phyloP scores from a whole-genome alignment of 225 moss, liverwort and hornwort species.

The Pleurozium schreberi region DNA sequence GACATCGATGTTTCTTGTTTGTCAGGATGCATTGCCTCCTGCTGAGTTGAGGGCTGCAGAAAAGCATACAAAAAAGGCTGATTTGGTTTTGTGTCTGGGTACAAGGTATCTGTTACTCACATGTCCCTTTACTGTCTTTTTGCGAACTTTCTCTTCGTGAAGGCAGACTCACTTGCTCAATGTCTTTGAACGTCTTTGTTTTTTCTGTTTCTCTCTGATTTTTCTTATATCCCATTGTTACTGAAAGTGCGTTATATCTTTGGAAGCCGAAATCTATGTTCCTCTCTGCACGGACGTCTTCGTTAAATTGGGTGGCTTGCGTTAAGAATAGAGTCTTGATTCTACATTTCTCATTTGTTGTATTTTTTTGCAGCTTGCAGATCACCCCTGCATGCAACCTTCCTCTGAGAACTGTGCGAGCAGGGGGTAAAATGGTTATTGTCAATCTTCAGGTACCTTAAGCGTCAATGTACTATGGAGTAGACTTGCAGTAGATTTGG shows the following conservation, averaged over 20 bases:
- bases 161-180: not conserved
- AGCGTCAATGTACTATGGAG: not conserved
- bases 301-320: not conserved
- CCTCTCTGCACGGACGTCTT: not conserved
- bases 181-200: not conserved
- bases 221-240: not conserved
- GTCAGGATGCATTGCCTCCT: constrained; percentile 72
- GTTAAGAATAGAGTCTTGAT: not conserved
- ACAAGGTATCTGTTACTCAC: constrained; percentile 46
- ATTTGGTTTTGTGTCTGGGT: constrained; percentile 69
- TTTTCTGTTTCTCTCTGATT: not conserved
- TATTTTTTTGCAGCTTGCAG: constrained; percentile 52
- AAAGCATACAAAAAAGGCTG: constrained; percentile 72
- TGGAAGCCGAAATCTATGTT: not conserved
- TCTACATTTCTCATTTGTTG: not conserved
- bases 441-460: constrained; percentile 71
- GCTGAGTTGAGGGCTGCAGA: constrained; percentile 67
- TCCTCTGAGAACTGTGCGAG: constrained; percentile 71
- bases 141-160: not conserved
- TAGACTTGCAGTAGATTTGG: not conserved
- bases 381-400: constrained; percentile 87
- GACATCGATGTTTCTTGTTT: not conserved
- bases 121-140: not conserved
- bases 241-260: not conserved
- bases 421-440: constrained; percentile 83